Evolutionary conservation across 2,329 filamentous ascomycete genomes (phyloP), one percentile per base, ranked within the genome.

Genomic region (Nemania bipapillata): DNA sequence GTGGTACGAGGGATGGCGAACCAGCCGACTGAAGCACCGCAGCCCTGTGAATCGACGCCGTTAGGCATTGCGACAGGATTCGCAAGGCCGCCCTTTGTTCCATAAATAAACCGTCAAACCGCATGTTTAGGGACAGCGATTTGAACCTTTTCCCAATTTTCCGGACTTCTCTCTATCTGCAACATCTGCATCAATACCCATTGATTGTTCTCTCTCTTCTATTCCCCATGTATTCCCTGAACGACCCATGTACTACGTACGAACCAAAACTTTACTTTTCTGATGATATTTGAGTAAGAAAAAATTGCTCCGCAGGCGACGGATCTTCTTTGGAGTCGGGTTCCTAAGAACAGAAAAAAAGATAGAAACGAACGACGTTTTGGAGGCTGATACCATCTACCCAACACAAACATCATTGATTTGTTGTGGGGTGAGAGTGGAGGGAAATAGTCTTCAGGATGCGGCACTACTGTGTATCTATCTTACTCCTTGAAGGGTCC

Each of bases 1-100:
- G 75, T 97, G 94, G 93, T 98, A 98, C 76, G 95, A 98, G 81
- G 90, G 92, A 75, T 98, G 95, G 96, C 90, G 96, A 81, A 97
- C 89, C 8, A 90, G 84, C 80, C 84, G 88, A 64, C 85, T 91
- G 72, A 89, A 89, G 81, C 82, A 84, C 70, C 83, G 84, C 64
- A 82, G 86, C 66, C 74, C 62, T 78, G 77, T 73, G 68, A 72
- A 65, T 70, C 76, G 80, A 68, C 79, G 79, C 70, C 80, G 81
- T 76, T 83, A 73, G 65, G 69, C 65, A 70, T 69, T 72, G 70
- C 70, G 70, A 70, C 67, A 70, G 62, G 65, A 72, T 67, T 65
- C 66, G 64, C 61, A 66, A 58, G 57, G 65, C 63, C 64, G 63
- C 49, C 70, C 61, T 55, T 45, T 68, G 65, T 55, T 63, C 40